Evolutionary conservation across 345 rosid genomes (phyloP), one percentile per base, ranked within the genome.

Genomic region (Eucalyptus paniculata): DNA sequence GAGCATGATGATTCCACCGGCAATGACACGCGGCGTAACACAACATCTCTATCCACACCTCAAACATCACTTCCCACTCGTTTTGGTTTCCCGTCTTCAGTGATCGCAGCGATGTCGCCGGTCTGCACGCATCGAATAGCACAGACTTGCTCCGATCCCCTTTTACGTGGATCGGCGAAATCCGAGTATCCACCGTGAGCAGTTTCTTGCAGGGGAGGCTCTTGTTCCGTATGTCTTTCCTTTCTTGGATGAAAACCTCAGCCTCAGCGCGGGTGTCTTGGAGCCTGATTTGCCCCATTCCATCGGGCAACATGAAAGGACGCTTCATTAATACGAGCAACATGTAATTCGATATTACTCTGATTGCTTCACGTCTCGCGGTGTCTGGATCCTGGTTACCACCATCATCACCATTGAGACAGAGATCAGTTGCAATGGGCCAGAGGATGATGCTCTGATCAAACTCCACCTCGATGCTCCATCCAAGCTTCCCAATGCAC

Each of bases 121-220:
- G 86, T 89, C 88, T 86, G 87, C 91, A 89, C 5, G 85, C 93
- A 5, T 92, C 92, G n/a, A 91, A 90, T 62, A 91, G n/a, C 85
- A 91, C 90, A 3, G 92, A 90, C 82, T 91, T 91, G 86, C 94
- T 90, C 23, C 91, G 89, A 19, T 88, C 91, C 14, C 89, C 93
- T 62, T 93, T 89, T 18, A 91, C 91, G 26, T 60, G 51, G 7
- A 40, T 10, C 1, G 90, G 90, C 26, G 21, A 88, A 44, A 90
- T 90, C 28, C 7, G 32, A 1, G 89, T 87, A 83, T 88, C 90
- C 86, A 88, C 91, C 5, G 87, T 13, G 1, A 88, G 60, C 91
- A 92, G 45, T 67, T 12, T 45, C 32, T 32, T 18, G 60, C 90
- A 72, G 1, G 91, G 89, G 23, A 51, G 86, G 15, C 28, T 56